Conservation (phyloP, 257 asterid genomes). For the Nemophila menziesii region DNA sequence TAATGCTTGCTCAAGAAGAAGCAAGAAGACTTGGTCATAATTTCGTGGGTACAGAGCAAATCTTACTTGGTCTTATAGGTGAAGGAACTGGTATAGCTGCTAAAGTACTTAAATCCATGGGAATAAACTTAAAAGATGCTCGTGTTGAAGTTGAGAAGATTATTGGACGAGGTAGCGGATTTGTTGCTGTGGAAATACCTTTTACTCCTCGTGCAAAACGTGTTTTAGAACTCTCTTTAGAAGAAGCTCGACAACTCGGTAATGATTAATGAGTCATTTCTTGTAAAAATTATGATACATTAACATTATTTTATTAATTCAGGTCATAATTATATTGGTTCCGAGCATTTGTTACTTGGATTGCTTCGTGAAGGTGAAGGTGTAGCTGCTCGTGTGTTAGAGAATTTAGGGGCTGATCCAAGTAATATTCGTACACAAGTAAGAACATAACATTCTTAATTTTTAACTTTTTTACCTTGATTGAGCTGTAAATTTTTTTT, state of each 20-base stretch:
- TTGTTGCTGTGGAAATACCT: constrained; percentile 96
- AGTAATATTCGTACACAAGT: constrained; percentile 88
- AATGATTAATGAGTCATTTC: too few relatives aligned
- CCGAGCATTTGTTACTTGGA: constrained; percentile 93
- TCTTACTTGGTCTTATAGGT: constrained; percentile 84
- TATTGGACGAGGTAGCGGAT: constrained; percentile 95
- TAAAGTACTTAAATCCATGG: constrained; percentile 95
- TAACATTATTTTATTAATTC: constrained; percentile 6
- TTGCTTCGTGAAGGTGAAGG: constrained; percentile 98
- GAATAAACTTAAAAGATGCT: constrained; percentile 91
- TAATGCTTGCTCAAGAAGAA: constrained; percentile 99
- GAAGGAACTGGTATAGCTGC: constrained; percentile 99
- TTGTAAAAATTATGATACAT: constrained; percentile 1
- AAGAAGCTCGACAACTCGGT: constrained; percentile 99
- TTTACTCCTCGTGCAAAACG: constrained; percentile 98
- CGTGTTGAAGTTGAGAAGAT: constrained; percentile 98
- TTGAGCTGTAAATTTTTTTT: neutral
- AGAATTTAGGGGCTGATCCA: constrained; percentile 92
- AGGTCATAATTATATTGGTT: constrained; percentile 99
- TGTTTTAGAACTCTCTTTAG: constrained; percentile 82
- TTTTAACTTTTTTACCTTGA: constrained; percentile 3
- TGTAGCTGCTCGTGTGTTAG: constrained; percentile 95
- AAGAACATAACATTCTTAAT: constrained; percentile 6
- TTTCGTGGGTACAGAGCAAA: constrained; percentile 98
- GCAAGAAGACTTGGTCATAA: constrained; percentile 96